Evolutionary conservation across 1,139 yeast genomes (phyloP), one percentile per base, ranked within the genome.

Genomic region (Kodamaea suecica): DNA sequence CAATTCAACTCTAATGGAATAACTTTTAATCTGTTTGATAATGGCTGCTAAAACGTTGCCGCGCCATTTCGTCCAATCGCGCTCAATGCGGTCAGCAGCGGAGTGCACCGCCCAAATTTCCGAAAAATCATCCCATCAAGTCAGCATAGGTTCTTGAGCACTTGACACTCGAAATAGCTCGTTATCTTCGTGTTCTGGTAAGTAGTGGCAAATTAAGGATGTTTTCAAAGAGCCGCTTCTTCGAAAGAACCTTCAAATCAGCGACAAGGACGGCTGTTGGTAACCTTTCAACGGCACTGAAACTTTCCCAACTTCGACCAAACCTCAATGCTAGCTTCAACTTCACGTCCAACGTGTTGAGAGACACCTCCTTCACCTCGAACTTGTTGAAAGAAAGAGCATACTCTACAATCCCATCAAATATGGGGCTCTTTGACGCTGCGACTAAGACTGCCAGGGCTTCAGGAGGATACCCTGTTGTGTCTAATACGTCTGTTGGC

Each of bases 401-500:
- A 9, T 19, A 19, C 21, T 19, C 21, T 9, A 9, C 21, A 9
- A 19, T 19, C 9, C 21, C 21, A 6, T 6, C 9, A 6, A 19
- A 6, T 19, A 9, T 9, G 8, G 6, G 8, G 21, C 6, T 19
- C 6, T 6, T 19, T 19, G 21, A 19, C 9, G 6, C 21, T 27
- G 21, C 30, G 29, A 61, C 61, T 63, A 54, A 15, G 5, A 10
- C 28, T 7, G 10, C 28, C 8, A 8, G 5, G 8, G 14, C n/a
- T n/a, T n/a, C 5, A 25, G 10, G 11, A 5, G 17, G 14, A 12
- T 40, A 37, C 8, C 53, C 55, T 7, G 38, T 50, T 2, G 49
- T 61, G 24, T 65, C 80, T 2, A 56, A 65, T 36, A 78, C 70
- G 42, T 51, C 63, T 19, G 92, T 86, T 4, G 97, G 95, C 0